These are phyloP conservation scores for Ascosphaera apis DNA, from an alignment of 2,329 filamentous ascomycete species.

Conservation along the genomic window DNA sequence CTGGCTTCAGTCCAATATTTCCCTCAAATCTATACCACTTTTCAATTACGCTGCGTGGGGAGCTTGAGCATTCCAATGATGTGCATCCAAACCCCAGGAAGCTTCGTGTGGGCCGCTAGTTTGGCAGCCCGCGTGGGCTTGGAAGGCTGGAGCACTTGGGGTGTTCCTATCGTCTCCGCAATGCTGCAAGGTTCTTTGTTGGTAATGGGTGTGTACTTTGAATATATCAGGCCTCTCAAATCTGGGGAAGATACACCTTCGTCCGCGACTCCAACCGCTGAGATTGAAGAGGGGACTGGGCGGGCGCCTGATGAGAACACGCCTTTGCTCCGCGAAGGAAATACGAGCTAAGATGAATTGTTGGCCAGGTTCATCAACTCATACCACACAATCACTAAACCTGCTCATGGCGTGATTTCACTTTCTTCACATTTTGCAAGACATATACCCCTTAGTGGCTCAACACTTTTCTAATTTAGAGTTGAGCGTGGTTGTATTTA, in stretches of 20 bases:
- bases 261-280: too few relatives aligned
- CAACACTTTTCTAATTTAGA: too few relatives aligned
- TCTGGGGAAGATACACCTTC: slow-evolving; percentile 6
- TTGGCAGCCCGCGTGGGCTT: slow-evolving; percentile 56
- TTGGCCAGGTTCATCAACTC: too few relatives aligned
- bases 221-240: slow-evolving; percentile 25
- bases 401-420: too few relatives aligned
- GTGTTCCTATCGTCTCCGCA: slow-evolving; percentile 71
- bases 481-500: too few relatives aligned
- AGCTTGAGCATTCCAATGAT: slow-evolving; percentile 94
- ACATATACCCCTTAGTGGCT: too few relatives aligned
- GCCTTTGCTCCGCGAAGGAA: too few relatives aligned
- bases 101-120: slow-evolving; percentile 71
- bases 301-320: too few relatives aligned
- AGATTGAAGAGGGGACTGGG: too few relatives aligned
- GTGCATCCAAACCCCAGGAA: slow-evolving; percentile 89
- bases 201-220: slow-evolving; percentile 56
- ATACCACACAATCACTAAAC: too few relatives aligned
- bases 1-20: slow-evolving; percentile 80
- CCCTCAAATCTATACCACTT: slow-evolving; percentile 86
- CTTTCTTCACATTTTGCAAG: too few relatives aligned
- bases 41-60: slow-evolving; percentile 59
- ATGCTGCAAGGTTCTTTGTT: slow-evolving; percentile 62
- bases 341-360: too few relatives aligned
- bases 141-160: slow-evolving; percentile 88